Evolutionary conservation across 2,329 filamentous ascomycete genomes (phyloP), one percentile per base, ranked within the genome.

Genomic region (Scolecobasidium constrictum): DNA sequence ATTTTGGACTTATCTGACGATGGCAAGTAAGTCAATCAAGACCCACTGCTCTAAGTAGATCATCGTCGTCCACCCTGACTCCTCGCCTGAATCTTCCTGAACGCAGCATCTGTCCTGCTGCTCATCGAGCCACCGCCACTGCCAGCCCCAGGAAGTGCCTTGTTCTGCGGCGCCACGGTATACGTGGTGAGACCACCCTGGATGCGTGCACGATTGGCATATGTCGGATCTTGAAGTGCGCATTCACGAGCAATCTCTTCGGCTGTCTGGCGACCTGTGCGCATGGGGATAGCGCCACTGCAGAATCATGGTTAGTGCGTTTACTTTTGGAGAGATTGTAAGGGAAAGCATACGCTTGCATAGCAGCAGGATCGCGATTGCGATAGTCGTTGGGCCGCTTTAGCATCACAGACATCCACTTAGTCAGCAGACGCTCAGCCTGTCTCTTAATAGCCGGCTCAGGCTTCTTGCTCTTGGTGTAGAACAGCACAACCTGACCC

Each of bases 401-500:
- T 42, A 98, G 72, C 49, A 98, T 94, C 3, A 90, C 88, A 33
- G 92, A 75, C 50, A 87, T 94, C 92, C 92, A 98, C 58, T 96
- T 90, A 44, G 85, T 86, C 44, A 95, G 72, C n/a, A 96, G 71
- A 38, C 84, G 78, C 67, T 96, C 88, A 1, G 92, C 92, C 66
- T 88, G 86, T 51, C 90, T 81, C 70, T 95, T 95, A 69, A 98
- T 95, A 47, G 73, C 75, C 4, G 81, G 70, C 63, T 96, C 86
- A 1, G 88, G 83, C 51, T 86, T 82, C 67, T 88, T 93, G 69
- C 85, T 94, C 64, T 88, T 88, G 40, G 88, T 95, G 66, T 98
- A 98, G 67, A 95, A 98, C 48, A 94, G 77, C 41, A 95, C 83
- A 38, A 98, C 86, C 61, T 95, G 95, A 57, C 92, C 92, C 50